Evolutionary conservation across 192 early-diverging fungal species (phyloP), one percentile per base, ranked within the genome.

Genomic region (Thamnidium elegans): DNA sequence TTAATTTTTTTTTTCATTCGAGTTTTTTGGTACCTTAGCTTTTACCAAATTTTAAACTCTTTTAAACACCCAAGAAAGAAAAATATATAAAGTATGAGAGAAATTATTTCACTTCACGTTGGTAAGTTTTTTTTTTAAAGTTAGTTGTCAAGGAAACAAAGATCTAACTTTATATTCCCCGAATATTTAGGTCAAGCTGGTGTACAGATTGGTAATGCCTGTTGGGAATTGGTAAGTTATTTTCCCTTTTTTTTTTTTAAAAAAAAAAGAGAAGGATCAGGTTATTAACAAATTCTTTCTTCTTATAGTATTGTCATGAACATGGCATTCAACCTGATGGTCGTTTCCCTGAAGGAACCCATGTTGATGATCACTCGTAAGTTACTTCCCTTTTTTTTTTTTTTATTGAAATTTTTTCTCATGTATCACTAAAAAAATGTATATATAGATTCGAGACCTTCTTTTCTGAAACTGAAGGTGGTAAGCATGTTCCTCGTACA

Each of bases 131-230:
- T 5, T n/a, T 2, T 39, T 34, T 14, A 7, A 17, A 14, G 1
- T 20, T 30, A 1, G 23, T 32, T 14, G 23, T 9, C 3, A 31
- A 14, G 21, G 46, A 14, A 9, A 39, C 1, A 39, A 39, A 39
- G 36, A 39, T 32, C 31, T 32, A 55, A 39, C 54, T 55, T 17
- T 44, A 13, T 32, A 15, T 9, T 55, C 15, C 54, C 31, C n/a
- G n/a, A n/a, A 36, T 34, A 55, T 15, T 39, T 39, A 55, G 54
- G 54, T 75, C 73, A 94, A 81, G 97, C 97, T 73, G 97, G 97
- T 96, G 94, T 99, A 78, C 97, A 99, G 80, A 99, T 99, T 72
- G 97, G 97, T 89, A 98, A 98, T 86, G 93, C 96, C 84, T 99
- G 97, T 81, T 99, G 97, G 97, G 97, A 99, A 83, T 90, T 99